These are phyloP conservation scores for Pseudogymnoascus sp. DNA, from an alignment of 2,329 filamentous ascomycete species.

Conservation along the genomic window DNA sequence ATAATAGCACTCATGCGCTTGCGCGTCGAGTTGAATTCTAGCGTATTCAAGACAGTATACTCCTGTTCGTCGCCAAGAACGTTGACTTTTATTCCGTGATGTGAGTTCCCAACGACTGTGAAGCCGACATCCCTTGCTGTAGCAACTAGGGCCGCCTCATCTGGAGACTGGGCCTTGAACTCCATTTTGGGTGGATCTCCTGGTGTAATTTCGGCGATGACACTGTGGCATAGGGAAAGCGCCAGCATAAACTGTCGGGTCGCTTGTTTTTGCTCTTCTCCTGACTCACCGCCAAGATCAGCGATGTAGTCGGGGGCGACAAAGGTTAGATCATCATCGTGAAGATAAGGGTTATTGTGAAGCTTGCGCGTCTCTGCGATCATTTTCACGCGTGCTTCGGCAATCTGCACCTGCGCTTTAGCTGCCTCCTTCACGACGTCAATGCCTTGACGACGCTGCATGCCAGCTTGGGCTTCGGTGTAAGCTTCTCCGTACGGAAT, in stretches of 20 bases:
- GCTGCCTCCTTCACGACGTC: slow-evolving; percentile 76
- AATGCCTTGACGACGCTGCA: slow-evolving; percentile 86
- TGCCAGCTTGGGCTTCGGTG: slow-evolving; percentile 91
- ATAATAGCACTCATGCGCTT: slow-evolving; percentile 98
- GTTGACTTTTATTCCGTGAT: slow-evolving; percentile 78
- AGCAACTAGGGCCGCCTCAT: slow-evolving; percentile 88
- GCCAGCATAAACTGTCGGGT: slow-evolving; percentile 91
- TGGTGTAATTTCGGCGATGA: slow-evolving; percentile 82
- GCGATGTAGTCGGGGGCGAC: slow-evolving; percentile 83
- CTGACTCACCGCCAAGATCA: slow-evolving; percentile 73
- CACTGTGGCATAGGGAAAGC: slow-evolving; percentile 91
- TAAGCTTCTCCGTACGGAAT: slow-evolving; percentile 95
- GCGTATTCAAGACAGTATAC: slow-evolving; percentile 84
- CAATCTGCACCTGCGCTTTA: slow-evolving; percentile 70
- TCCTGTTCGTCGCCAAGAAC: slow-evolving; percentile 78
- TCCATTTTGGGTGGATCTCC: slow-evolving; percentile 87
- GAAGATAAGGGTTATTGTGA: slow-evolving; percentile 84
- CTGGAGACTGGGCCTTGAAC: slow-evolving; percentile 95
- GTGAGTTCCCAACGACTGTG: slow-evolving; percentile 74
- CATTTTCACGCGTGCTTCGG: slow-evolving; percentile 66
- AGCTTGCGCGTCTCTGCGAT: slow-evolving; percentile 66
- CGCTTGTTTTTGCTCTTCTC: slow-evolving; percentile 67
- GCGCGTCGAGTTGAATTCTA: slow-evolving; percentile 94
- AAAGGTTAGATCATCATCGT: slow-evolving; percentile 86
- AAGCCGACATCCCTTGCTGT: slow-evolving; percentile 95